Evolutionary conservation across 768 basidiomycete species (phyloP).

Genomic region (Exsudoporus frostii): DNA sequence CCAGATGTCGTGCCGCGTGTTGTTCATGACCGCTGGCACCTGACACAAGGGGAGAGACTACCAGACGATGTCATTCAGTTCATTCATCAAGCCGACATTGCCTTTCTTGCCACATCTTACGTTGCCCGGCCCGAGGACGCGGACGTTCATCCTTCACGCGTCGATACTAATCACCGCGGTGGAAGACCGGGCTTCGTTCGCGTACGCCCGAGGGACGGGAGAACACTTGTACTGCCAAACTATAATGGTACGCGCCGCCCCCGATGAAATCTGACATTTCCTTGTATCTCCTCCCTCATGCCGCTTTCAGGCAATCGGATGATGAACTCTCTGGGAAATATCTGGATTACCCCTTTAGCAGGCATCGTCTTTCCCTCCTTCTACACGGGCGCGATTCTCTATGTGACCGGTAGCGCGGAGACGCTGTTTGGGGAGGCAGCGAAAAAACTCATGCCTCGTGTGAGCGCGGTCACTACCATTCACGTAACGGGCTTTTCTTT

Average conservation of each 20-base stretch:
- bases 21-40: conserved; percentile 27
- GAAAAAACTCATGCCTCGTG: conserved; percentile 46
- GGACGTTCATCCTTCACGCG: conserved; percentile 48
- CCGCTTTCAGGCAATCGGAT: conserved; percentile 49
- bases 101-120: conserved; percentile 56
- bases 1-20: conserved; percentile 37
- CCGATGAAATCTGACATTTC: neutral
- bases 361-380: conserved; percentile 57
- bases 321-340: conserved; percentile 63
- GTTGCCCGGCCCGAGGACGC: conserved; percentile 38
- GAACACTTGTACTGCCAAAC: conserved; percentile 57
- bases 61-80: conserved; percentile 48
- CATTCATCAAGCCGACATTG: conserved; percentile 48
- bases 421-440: conserved; percentile 50
- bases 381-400: conserved; percentile 52
- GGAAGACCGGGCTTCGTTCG: conserved; percentile 62
- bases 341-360: conserved; percentile 54
- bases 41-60: conserved; percentile 39
- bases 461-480: conserved; percentile 46
- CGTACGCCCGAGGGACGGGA: conserved; percentile 51
- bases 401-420: conserved; percentile 54
- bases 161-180: conserved; percentile 64
- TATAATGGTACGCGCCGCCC: conserved; percentile 43
- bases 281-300: neutral
- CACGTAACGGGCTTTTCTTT: conserved; percentile 50